These are phyloP conservation scores for Cenchrus purpureus DNA, from an alignment of 176 grass and related monocot species.

Conservation along the genomic window DNA sequence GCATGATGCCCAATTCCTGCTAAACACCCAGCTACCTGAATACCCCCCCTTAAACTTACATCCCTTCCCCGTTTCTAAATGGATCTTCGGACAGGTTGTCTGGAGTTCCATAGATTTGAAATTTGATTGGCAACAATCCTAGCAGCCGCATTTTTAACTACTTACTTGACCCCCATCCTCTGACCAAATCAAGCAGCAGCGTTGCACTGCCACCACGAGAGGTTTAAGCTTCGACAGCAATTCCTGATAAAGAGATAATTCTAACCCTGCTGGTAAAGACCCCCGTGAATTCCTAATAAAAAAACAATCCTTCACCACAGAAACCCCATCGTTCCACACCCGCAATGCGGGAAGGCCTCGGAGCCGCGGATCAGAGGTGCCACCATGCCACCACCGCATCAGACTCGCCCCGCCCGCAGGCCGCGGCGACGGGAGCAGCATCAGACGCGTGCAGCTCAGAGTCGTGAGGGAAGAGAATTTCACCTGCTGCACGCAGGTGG, in stretches of 20 bases:
- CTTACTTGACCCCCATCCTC: background rate
- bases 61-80: background rate
- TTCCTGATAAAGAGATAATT: background rate
- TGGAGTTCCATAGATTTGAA: background rate
- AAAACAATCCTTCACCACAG: background rate
- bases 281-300: background rate
- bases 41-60: background rate
- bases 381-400: background rate
- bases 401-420: background rate
- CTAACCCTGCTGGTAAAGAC: background rate
- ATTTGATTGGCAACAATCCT: background rate
- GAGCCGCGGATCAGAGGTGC: constrained; percentile 7
- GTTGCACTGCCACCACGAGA: background rate
- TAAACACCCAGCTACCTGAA: background rate
- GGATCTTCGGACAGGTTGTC: background rate
- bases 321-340: background rate
- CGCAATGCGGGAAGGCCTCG: background rate
- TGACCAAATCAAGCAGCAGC: background rate
- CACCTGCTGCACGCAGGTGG: constrained; percentile 79
- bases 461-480: background rate
- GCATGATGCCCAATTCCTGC: background rate
- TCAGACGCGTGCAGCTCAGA: too few relatives aligned
- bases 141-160: background rate
- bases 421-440: background rate
- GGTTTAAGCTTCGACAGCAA: background rate